Conservation (phyloP, 331 rosid species). For the Quercus tomentella region DNA sequence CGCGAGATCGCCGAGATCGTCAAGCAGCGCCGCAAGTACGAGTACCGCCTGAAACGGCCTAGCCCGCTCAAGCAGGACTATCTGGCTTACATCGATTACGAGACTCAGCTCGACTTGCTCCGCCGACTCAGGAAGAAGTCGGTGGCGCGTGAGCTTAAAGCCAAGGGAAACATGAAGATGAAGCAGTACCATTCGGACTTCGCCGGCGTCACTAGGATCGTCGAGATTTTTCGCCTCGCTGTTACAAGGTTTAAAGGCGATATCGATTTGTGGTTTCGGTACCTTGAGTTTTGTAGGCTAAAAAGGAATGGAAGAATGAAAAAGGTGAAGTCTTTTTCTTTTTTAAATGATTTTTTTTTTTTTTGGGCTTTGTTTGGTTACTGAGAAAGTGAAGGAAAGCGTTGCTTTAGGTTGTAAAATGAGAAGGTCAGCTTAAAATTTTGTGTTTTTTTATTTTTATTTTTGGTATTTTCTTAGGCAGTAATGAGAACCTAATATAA, state of each 20-base stretch:
- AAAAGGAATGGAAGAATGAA: constrained; percentile 77
- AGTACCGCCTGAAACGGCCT: constrained; percentile 78
- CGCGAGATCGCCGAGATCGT: constrained; percentile 74
- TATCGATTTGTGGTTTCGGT: constrained; percentile 79
- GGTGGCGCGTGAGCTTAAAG: constrained; percentile 41
- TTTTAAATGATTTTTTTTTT: not conserved
- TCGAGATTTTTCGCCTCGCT: constrained; percentile 62
- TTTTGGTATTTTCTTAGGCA: not conserved
- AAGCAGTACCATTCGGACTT: constrained; percentile 62
- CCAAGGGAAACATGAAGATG: constrained; percentile 50
- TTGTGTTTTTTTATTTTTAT: not conserved
- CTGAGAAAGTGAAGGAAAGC: not conserved
- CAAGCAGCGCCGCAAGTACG: constrained; percentile 78
- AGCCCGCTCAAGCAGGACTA: constrained; percentile 79
- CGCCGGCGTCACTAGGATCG: constrained; percentile 52
- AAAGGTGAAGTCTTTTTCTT: constrained; percentile 39
- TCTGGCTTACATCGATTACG: constrained; percentile 71
- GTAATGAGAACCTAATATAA: too few relatives aligned
- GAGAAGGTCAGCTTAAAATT: not conserved
- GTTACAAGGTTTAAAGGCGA: constrained; percentile 77
- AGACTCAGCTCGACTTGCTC: constrained; percentile 70
- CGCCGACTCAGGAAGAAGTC: constrained; percentile 64
- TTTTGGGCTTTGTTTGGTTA: not conserved
- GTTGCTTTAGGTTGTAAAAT: not conserved
- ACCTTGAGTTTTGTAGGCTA: constrained; percentile 68